phyloP scores from a whole-genome alignment of 163 green algal species.

The Volvox carteri region DNA sequence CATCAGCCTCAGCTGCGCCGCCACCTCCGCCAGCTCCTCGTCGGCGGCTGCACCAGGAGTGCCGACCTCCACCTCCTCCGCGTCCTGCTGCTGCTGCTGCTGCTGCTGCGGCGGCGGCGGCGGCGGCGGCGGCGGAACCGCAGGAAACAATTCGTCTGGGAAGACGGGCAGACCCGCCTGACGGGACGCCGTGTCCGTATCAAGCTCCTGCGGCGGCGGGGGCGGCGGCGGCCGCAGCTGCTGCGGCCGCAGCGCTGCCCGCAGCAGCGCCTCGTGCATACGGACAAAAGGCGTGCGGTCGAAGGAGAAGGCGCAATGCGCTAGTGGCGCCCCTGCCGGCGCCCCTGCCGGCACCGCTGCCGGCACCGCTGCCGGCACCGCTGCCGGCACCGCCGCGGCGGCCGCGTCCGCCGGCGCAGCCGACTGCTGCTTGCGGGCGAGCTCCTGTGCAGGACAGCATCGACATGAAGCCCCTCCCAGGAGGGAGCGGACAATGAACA shows the following conservation, averaged over 20 bases:
- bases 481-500: background rate
- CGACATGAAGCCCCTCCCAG: background rate
- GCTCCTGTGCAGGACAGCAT: background rate
- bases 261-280: conserved; percentile 47
- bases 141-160: conserved; percentile 23
- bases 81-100: background rate
- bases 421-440: background rate
- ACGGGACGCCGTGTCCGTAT: background rate
- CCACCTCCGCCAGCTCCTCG: background rate
- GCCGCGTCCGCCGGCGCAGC: background rate
- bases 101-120: too few species aligned
- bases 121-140: too few species aligned
- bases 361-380: background rate
- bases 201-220: background rate
- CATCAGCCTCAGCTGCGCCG: conserved; percentile 12
- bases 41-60: background rate
- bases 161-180: background rate
- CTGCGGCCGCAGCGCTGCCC: background rate
- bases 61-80: too few species aligned
- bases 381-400: background rate
- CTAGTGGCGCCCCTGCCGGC: too few species aligned
- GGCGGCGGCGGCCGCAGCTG: conserved; percentile 36
- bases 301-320: conserved; percentile 39
- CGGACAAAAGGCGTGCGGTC: conserved; percentile 41
- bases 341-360: background rate